Evolutionary conservation across 257 asterid genomes (phyloP), one percentile per base, ranked within the genome.

Genomic region (Solanum raphanifolium): DNA sequence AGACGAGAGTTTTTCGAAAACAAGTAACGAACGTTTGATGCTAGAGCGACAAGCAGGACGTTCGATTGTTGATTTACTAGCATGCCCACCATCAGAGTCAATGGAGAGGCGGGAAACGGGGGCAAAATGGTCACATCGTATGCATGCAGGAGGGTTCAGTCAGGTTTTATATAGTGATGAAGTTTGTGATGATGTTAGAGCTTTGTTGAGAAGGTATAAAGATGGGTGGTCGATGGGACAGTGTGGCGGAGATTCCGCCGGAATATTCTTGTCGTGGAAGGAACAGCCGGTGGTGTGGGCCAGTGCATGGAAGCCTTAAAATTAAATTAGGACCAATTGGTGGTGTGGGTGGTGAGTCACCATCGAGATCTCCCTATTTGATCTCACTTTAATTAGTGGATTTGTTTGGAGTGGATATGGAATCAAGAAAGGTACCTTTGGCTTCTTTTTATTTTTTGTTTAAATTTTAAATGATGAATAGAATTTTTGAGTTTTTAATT

Each of bases 201-300:
- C 99, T 11, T 89, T 97, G 86, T 86, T 97, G 91, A 92, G 99
- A 92, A 90, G 99, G 94, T 97, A 97, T 71, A 97, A 86, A 89
- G 99, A 97, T 13, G 99, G 99, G 3, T 97, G 99, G 99, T 88
- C 98, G 27, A 97, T 96, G 99, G 90, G 88, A 43, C 95, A 89
- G 73, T 90, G 95, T 84, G 32, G 90, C 5, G 92, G 90, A 43
- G 79, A 58, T 89, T 87, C 96, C 41, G 91, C 98, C 95, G 99
- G 99, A 89, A 94, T 97, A 91, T 97, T 97, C 98, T 94, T 97
- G 84, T 90, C 93, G 1, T 97, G 98, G 99, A 97, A 94, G 92
- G 99, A 96, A 79, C 96, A 94, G 93, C 94, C 98, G 90, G 99
- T 95, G 92, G 98, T 97, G 87, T 97, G 99, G 99, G 99, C 98